These are phyloP conservation scores for Tylopilus sp. DNA, from an alignment of 1,284 basidiomycete genomes.

Conservation along the genomic window DNA sequence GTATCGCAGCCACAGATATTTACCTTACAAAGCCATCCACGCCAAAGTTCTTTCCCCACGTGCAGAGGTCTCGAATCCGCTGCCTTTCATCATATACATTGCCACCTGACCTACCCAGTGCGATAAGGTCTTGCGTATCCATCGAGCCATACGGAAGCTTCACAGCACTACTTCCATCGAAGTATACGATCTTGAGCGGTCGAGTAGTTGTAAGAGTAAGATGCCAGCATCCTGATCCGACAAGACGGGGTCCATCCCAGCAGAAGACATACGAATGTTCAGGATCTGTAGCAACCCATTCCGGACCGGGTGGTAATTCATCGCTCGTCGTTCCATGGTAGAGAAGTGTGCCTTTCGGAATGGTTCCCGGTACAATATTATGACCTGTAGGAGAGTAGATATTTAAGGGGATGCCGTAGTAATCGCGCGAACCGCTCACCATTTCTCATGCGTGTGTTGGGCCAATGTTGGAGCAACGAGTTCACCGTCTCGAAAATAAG, in stretches of 20 bases:
- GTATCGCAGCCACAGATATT: background rate
- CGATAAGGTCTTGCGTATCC: constrained; percentile 46
- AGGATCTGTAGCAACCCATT: constrained; percentile 45
- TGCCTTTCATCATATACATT: constrained; percentile 26
- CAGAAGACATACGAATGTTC: constrained; percentile 46
- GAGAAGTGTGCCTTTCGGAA: constrained; percentile 43
- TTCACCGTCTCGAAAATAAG: constrained; percentile 32
- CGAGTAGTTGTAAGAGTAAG: constrained; percentile 39
- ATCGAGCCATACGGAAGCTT: constrained; percentile 38
- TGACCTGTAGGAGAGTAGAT: constrained; percentile 34
- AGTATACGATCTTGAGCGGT: constrained; percentile 43
- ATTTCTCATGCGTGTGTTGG: constrained; percentile 50
- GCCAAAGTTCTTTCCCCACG: constrained; percentile 37
- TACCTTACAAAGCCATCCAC: constrained; percentile 44
- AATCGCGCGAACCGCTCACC: constrained; percentile 24
- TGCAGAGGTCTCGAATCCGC: constrained; percentile 37
- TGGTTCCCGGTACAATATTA: constrained; percentile 41
- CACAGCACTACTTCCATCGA: constrained; percentile 44
- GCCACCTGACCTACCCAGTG: constrained; percentile 32
- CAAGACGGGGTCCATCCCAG: background rate
- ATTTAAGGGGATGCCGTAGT: background rate
- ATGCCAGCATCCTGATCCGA: constrained; percentile 36
- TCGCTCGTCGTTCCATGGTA: constrained; percentile 38
- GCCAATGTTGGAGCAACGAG: constrained; percentile 47
- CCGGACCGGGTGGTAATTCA: constrained; percentile 36